Evolutionary conservation across 352 stramenopile genomes (phyloP).

Genomic region (Pythium phragmitis): DNA sequence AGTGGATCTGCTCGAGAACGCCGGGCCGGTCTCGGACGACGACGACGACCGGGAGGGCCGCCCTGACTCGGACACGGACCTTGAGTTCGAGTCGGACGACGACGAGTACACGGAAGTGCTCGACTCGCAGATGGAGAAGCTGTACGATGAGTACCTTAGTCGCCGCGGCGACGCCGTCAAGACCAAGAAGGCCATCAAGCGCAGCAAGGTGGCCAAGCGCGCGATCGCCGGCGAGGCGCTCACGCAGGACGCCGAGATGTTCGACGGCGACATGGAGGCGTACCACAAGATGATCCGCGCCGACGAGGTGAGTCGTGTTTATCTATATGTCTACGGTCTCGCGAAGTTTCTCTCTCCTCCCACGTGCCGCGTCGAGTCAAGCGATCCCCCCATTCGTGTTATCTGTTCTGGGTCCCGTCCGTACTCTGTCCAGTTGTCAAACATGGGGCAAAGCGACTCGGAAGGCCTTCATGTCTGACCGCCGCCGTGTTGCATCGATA

Average conservation of each 20-base stretch:
- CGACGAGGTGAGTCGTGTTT: constrained; percentile 65
- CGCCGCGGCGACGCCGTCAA: constrained; percentile 79
- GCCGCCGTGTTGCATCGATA: constrained; percentile 31
- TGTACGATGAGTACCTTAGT: constrained; percentile 80
- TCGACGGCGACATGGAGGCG: constrained; percentile 70
- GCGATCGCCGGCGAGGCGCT: constrained; percentile 78
- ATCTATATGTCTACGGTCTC: not conserved
- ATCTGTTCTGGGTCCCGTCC: constrained; percentile 86
- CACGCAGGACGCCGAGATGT: constrained; percentile 80
- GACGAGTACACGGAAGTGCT: constrained; percentile 77
- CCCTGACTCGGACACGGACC: constrained; percentile 25
- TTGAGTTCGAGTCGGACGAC: constrained; percentile 44
- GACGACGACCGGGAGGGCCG: constrained; percentile 18
- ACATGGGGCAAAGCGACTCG: constrained; percentile 75
- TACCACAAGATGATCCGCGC: constrained; percentile 89
- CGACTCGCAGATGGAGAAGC: constrained; percentile 82
- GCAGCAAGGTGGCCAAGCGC: constrained; percentile 82
- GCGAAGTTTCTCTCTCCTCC: too few species aligned
- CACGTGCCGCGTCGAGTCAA: constrained; percentile 2
- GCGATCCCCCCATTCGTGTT: constrained; percentile 81
- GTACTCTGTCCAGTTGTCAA: constrained; percentile 93
- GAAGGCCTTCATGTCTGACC: constrained; percentile 87
- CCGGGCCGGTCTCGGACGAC: constrained; percentile 48
- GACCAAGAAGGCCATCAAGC: constrained; percentile 84
- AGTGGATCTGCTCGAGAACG: constrained; percentile 79